Evolutionary conservation across 257 asterid species (phyloP), one percentile per base, ranked within the genome.

Genomic region (Cruciata laevipes): DNA sequence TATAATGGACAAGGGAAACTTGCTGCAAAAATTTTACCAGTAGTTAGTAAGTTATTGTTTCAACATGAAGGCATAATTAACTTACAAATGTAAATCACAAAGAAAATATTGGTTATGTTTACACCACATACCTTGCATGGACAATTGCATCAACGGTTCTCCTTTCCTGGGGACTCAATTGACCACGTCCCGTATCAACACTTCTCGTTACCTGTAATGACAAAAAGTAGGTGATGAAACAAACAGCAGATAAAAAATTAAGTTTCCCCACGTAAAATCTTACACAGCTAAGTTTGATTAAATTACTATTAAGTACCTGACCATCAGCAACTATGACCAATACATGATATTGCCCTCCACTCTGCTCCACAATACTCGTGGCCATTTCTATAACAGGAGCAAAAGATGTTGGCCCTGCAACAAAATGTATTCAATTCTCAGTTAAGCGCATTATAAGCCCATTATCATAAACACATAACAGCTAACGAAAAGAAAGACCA

Each of bases 331-430:
- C 86, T 71, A 93, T 90, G 68, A 93, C 70, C 67, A 93, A 81
- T 60, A 91, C 98, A 71, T 91, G 98, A 76, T 91, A 91, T 77
- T 91, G 98, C 66, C 98, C 91, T 67, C 91, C 91, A 69, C 91
- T 91, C 78, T 87, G 89, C 81, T 85, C 90, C 69, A 91, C 98
- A 83, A 86, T 87, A 67, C 96, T 85, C 67, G 63, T 83, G 74
- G 96, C 98, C 91, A 81, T 88, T 78, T 91, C 96, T 71, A 91
- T 84, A 24, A 89, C 68, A 23, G 98, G 98, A 25, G 95, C 96
- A 78, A 91, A 91, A 56, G 98, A 94, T 44, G 99, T 94, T 58
- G 99, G 99, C 8, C 99, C 99, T 94, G 89, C 59, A 78, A 63
- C 76, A 67, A 67, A 77, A 72, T 58, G 61, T 6, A 68, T 59